These are phyloP conservation scores for Peribolospora kevripleyi DNA, from an alignment of 768 basidiomycete species.

Conservation along the genomic window DNA sequence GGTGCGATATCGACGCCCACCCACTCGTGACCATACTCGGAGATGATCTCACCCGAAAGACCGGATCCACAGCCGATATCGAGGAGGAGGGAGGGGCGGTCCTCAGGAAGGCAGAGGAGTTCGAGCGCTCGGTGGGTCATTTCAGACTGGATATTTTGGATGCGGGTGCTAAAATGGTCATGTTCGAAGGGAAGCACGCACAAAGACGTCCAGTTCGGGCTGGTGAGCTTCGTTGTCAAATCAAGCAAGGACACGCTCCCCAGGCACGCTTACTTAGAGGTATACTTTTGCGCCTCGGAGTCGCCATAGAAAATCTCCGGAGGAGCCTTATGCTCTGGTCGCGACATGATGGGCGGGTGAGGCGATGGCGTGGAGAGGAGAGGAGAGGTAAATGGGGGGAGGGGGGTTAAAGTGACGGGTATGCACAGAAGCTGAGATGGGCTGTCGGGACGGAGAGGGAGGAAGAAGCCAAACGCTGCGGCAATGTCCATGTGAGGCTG, in stretches of 20 bases:
- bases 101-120: constrained; percentile 54
- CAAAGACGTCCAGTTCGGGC: neutral
- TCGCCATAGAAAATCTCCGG: constrained; percentile 96
- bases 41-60: constrained; percentile 80
- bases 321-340: constrained; percentile 68
- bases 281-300: constrained; percentile 83
- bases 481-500: no score
- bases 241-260: neutral
- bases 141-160: constrained; percentile 85
- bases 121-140: constrained; percentile 95
- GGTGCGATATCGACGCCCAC: constrained; percentile 82
- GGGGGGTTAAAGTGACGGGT: no score
- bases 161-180: constrained; percentile 42
- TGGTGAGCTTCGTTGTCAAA: neutral
- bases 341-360: constrained; percentile 32
- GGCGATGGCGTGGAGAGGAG: neutral
- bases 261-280: constrained; percentile 43
- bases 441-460: no score
- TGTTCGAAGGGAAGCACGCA: neutral
- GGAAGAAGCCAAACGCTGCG: no score
- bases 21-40: constrained; percentile 84
- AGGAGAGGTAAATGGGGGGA: no score
- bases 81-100: constrained; percentile 57
- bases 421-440: no score
- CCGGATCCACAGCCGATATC: constrained; percentile 98